Percentiles rank a stretch among this genome's conserved stretches.
Conservation (phyloP, 306 rosid genomes). For the Trifolium pratense region DNA sequence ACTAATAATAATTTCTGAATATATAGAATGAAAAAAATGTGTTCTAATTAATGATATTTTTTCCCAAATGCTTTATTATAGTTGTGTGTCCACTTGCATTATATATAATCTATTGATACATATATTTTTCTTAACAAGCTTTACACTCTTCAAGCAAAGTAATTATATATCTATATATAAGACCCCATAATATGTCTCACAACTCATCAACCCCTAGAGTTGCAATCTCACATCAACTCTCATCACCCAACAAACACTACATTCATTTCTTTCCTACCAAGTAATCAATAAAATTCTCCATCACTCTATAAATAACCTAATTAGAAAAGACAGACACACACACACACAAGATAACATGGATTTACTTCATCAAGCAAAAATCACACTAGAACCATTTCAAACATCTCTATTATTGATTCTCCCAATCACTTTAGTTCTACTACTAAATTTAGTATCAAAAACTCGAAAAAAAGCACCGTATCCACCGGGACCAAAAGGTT, state of each 20-base stretch:
- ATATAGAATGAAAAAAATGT: background rate
- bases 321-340: background rate
- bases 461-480: conserved; percentile 41
- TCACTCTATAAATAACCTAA: background rate
- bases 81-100: conserved; percentile 1
- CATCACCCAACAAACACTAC: background rate
- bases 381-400: conserved; percentile 38
- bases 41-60: background rate
- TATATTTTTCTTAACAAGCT: background rate
- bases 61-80: background rate
- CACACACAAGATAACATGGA: conserved; percentile 45
- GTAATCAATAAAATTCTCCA: background rate
- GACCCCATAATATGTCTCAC: conserved; percentile 13
- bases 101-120: background rate
- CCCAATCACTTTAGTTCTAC: conserved; percentile 40
- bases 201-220: conserved; percentile 4
- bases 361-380: conserved; percentile 31
- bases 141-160: background rate
- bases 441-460: conserved; percentile 31
- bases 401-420: conserved; percentile 16
- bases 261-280: background rate
- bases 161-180: background rate
- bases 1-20: too few species aligned
- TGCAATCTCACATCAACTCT: conserved; percentile 25
- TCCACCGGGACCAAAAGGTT: conserved; percentile 83